Base-by-base conservation (phyloP, 2,329 filamentous ascomycete species). In the Meredithiella fracta region DNA sequence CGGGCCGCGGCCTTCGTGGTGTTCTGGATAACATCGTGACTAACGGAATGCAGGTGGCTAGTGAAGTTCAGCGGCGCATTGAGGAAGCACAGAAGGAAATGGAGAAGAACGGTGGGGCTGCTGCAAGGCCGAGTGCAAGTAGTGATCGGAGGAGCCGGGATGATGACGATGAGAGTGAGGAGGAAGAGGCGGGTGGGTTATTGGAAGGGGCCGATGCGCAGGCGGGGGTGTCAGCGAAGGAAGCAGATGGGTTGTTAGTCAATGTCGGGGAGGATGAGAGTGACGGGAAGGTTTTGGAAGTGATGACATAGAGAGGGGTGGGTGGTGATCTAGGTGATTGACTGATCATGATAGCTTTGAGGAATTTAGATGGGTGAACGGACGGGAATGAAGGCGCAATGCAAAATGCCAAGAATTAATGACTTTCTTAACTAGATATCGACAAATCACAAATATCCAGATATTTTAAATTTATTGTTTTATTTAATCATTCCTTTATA, bases 21-120 rank as follows among this genome's bases (percentile, higher is more conserved):
- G 92, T 98, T 58, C 73, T 98, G 40, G 92, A 98, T 70, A 95
- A 94, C 63, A 97, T 98, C 63, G 92, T 97, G 61, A 94, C 86
- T 1, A 92, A 98, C 65, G 92, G 92, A 44, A 96, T 97, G 82
- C 83, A 91, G 34, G 91, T 97, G 58, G 92, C 92, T 0, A 86
- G 85, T 0, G 92, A 98, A 67, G 91, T 98, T 53, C 78, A 86
- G 61, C 80, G 90, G 63, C 78, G 90, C 47, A 95, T 97, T 84
- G 91, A 98, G 60, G 92, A 98, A 66, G 91, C 91, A 2, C 90
- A 96, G 68, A 83, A 82, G 62, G 91, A 97, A 65, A 71, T 96
- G 61, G 91, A 96, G 68, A 83, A 83, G 0, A 84, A 86, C 2
- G 83, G 85, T 11, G 79, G 79, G 17, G 44, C 44, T 7, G 78